Evolutionary conservation across 768 basidiomycete species (phyloP).

Genomic region (Lepiota brunneoincarnata): DNA sequence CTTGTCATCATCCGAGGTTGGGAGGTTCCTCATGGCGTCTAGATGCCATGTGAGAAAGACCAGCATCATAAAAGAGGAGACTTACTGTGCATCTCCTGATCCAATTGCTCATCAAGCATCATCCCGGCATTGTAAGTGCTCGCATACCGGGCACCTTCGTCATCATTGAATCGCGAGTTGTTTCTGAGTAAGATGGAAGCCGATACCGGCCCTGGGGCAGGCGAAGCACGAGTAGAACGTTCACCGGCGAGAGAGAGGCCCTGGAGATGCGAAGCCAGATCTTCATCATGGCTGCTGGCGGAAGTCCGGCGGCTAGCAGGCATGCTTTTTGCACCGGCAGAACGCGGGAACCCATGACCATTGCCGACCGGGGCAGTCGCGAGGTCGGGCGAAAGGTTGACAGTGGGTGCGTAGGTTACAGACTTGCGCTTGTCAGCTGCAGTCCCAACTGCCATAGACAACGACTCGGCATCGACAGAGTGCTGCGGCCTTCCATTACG

Average conservation of each 20-base stretch:
- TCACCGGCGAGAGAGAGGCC: constrained; percentile 69
- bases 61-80: constrained; percentile 15
- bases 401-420: constrained; percentile 78
- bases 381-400: constrained; percentile 72
- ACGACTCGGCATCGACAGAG: constrained; percentile 56
- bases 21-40: constrained; percentile 89
- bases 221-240: constrained; percentile 52
- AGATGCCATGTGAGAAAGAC: constrained; percentile 16
- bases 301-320: constrained; percentile 89
- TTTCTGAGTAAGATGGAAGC: constrained; percentile 53
- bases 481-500: constrained; percentile 45
- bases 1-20: constrained; percentile 89
- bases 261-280: constrained; percentile 73
- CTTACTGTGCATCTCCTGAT: constrained; percentile 93
- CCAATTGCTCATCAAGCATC: constrained; percentile 91
- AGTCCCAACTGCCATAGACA: constrained; percentile 66
- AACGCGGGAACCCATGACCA: constrained; percentile 56
- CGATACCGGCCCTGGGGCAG: constrained; percentile 47
- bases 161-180: constrained; percentile 51
- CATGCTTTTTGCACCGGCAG: constrained; percentile 87
- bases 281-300: constrained; percentile 83
- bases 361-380: constrained; percentile 40
- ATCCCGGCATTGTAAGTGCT: constrained; percentile 78
- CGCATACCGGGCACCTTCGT: constrained; percentile 57
- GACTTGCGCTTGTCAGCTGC: constrained; percentile 83